These are phyloP conservation scores for Hypseocharis bilobata DNA, from an alignment of 441 rosid species.

Conservation along the genomic window DNA sequence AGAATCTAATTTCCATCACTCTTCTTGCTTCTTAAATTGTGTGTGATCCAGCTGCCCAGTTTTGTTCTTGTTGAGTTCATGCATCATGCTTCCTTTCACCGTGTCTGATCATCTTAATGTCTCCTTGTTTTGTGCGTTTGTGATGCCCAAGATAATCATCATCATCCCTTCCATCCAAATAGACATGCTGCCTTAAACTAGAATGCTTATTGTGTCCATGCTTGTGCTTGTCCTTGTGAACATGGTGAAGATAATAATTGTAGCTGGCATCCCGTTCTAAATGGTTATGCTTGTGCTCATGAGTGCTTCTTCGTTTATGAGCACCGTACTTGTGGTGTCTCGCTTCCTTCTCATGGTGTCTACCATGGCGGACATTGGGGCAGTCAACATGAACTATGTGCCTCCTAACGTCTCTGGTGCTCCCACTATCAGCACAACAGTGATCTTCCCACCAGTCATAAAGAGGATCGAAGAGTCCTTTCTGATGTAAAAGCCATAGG, in stretches of 20 bases:
- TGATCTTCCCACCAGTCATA: conserved; percentile 83
- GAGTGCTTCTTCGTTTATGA: conserved; percentile 2
- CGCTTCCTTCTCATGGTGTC: conserved; percentile 27
- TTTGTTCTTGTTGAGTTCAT: conserved; percentile 10
- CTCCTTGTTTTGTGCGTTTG: conserved; percentile 28
- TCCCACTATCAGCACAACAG: conserved; percentile 27
- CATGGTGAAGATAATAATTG: conserved; percentile 51
- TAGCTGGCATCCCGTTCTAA: conserved; percentile 42
- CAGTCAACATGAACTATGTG: conserved; percentile 18
- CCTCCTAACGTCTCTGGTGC: conserved; percentile 16
- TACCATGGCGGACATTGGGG: conserved; percentile 22
- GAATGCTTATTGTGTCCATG: conserved; percentile 38
- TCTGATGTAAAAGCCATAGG: conserved; percentile 78
- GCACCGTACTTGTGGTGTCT: conserved; percentile 17
- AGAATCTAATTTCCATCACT: neutral
- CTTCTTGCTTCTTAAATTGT: conserved; percentile 2
- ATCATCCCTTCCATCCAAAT: conserved; percentile 28
- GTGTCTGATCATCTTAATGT: conserved; percentile 14
- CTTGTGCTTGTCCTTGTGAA: conserved; percentile 53
- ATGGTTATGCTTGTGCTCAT: conserved; percentile 32
- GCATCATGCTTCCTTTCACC: conserved; percentile 6
- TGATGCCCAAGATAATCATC: conserved; percentile 26
- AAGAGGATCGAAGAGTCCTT: conserved; percentile 73
- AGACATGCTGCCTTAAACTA: conserved; percentile 25
- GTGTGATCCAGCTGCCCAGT: conserved; percentile 14